Percentiles rank a stretch among this genome's conserved stretches.
phyloP scores from a whole-genome alignment of 176 grass and related monocot genomes.

The Eleusine indica region DNA sequence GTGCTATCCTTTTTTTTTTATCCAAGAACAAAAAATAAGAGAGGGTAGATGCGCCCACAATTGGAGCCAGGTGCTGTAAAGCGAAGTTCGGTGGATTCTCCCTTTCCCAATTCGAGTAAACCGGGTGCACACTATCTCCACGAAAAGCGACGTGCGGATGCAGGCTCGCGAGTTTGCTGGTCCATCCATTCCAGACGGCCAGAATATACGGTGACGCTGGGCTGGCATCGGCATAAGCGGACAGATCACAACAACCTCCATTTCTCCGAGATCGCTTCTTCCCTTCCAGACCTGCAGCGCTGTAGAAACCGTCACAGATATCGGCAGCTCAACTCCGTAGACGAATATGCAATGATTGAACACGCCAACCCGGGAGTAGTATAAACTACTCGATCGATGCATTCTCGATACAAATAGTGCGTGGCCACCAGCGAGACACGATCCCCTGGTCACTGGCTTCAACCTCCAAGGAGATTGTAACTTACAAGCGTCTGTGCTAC shows the following conservation, averaged over 20 bases:
- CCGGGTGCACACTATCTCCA: neutral
- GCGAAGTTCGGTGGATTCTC: neutral
- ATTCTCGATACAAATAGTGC: neutral
- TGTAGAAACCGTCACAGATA: neutral
- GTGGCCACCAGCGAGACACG: constrained; percentile 23
- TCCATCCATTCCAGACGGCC: neutral
- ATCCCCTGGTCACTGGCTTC: neutral
- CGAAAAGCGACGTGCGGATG: neutral
- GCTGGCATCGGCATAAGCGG: constrained; percentile 2
- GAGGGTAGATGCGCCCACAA: neutral
- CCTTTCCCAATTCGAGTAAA: neutral
- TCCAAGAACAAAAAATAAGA: no score
- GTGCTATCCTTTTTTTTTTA: no score
- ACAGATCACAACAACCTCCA: neutral
- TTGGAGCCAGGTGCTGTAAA: neutral
- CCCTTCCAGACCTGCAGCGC: neutral
- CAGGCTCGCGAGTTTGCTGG: neutral
- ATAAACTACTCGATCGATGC: neutral
- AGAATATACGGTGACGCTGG: neutral
- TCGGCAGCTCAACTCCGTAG: neutral
- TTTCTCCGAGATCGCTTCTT: neutral
- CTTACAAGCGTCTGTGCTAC: neutral
- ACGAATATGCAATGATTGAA: neutral
- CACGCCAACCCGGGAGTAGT: no score
- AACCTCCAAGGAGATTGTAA: neutral